phyloP scores from a whole-genome alignment of 1,284 basidiomycete species.

The Ceratobasidium sp. region DNA sequence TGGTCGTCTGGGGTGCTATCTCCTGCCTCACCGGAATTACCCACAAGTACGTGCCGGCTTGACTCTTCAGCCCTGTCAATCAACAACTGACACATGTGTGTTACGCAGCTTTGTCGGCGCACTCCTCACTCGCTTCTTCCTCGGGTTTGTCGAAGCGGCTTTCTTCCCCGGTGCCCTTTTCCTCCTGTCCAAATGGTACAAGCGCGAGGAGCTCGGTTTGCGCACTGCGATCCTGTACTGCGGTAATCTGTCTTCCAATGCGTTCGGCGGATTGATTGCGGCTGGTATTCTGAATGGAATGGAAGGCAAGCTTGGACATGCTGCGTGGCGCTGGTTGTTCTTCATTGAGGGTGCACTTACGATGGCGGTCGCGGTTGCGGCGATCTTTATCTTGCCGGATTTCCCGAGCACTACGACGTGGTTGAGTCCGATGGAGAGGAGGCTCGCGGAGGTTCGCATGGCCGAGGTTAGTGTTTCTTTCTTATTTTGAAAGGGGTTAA shows the following conservation, averaged over 20 bases:
- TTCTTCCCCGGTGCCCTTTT: slow-evolving; percentile 80
- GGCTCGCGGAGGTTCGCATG: slow-evolving; percentile 78
- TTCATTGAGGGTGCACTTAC: slow-evolving; percentile 54
- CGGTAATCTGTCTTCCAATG: slow-evolving; percentile 83
- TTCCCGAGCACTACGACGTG: slow-evolving; percentile 73
- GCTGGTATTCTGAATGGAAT: slow-evolving; percentile 71
- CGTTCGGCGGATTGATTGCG: slow-evolving; percentile 85
- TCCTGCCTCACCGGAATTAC: slow-evolving; percentile 74
- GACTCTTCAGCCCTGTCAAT: slow-evolving; percentile 50
- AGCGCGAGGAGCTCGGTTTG: slow-evolving; percentile 73
- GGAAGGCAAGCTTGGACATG: slow-evolving; percentile 58
- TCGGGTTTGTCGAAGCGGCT: slow-evolving; percentile 70
- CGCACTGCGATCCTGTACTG: slow-evolving; percentile 80
- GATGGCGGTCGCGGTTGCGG: slow-evolving; percentile 54
- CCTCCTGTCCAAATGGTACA: slow-evolving; percentile 81
- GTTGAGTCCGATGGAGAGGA: slow-evolving; percentile 72
- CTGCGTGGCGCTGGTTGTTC: slow-evolving; percentile 61
- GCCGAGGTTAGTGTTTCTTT: slow-evolving; percentile 64
- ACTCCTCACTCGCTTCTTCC: slow-evolving; percentile 80
- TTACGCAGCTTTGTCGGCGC: slow-evolving; percentile 72
- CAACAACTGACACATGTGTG: slow-evolving; percentile 44
- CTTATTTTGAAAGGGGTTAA: background rate
- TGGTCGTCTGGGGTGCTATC: slow-evolving; percentile 78
- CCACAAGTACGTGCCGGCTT: slow-evolving; percentile 61
- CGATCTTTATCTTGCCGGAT: slow-evolving; percentile 80